Conservation (phyloP, 2,329 filamentous ascomycete genomes). For the Colletotrichum sp. region DNA sequence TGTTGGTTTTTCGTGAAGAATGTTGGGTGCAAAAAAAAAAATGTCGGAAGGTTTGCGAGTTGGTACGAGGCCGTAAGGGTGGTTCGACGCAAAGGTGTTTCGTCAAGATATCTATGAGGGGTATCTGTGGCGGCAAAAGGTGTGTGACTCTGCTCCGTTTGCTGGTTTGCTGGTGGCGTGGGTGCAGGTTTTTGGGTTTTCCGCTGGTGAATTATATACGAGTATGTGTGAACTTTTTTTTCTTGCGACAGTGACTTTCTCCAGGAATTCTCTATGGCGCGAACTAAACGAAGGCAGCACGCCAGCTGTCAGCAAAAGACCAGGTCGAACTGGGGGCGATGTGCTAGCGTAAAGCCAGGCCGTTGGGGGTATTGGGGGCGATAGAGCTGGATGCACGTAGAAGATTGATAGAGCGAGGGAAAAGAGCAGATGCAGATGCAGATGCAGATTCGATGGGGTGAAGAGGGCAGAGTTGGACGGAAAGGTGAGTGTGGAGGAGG, state of each 20-base stretch:
- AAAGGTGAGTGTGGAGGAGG: background rate
- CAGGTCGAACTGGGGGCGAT: background rate
- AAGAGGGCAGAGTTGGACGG: background rate
- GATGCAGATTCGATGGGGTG: background rate
- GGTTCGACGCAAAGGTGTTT: background rate
- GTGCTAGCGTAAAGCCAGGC: background rate
- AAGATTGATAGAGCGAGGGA: background rate
- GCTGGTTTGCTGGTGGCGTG: background rate
- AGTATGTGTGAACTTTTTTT: constrained; percentile 13
- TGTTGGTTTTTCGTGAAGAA: background rate
- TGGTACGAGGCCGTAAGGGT: background rate
- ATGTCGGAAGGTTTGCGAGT: background rate
- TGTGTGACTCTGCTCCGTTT: background rate
- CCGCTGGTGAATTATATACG: constrained; percentile 18
- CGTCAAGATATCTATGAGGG: background rate
- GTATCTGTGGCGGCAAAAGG: background rate
- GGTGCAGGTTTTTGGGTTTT: background rate
- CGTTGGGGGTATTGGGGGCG: background rate
- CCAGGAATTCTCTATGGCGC: constrained; percentile 21
- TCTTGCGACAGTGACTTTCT: constrained; percentile 16
- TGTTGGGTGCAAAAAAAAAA: background rate
- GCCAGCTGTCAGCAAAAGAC: constrained; percentile 14
- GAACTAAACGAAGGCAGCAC: constrained; percentile 12
- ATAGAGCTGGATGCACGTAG: background rate
- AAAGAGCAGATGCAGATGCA: background rate